Percentiles rank a stretch among this genome's conserved stretches.
Conservation (phyloP, 305 asterid genomes). For the Ajuga reptans region DNA sequence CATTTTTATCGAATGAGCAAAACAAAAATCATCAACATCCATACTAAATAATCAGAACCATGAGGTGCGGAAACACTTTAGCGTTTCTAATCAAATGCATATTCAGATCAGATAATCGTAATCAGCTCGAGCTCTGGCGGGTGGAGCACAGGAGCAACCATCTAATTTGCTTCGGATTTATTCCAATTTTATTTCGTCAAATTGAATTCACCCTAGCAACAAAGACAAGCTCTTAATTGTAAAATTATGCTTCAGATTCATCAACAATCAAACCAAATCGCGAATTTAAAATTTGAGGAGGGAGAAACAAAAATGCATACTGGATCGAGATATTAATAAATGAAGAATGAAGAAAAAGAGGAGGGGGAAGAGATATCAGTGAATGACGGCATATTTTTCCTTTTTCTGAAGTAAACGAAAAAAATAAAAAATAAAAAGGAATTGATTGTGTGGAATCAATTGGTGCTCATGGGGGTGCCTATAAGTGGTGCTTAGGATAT, state of each 20-base stretch:
- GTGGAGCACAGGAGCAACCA: conserved; percentile 94
- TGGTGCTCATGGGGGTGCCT: too few species aligned
- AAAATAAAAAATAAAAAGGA: too few species aligned
- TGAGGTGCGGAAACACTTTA: background rate
- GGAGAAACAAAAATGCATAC: conserved; percentile 18
- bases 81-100: conserved; percentile 16
- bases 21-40: background rate
- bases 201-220: conserved; percentile 31
- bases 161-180: conserved; percentile 34
- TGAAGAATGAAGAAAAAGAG: conserved; percentile 29
- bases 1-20: conserved; percentile 13
- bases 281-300: conserved; percentile 17
- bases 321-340: conserved; percentile 53
- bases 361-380: too few species aligned
- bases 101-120: conserved; percentile 85
- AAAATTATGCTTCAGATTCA: background rate
- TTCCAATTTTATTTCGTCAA: conserved; percentile 18
- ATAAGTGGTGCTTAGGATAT: too few species aligned
- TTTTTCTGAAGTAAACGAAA: too few species aligned
- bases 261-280: background rate
- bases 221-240: conserved; percentile 4
- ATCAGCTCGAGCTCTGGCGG: conserved; percentile 97
- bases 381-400: too few species aligned
- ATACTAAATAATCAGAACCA: background rate
- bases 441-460: too few species aligned